phyloP scores from a whole-genome alignment of 192 early-diverging fungal species.

The Coemansia sp. region DNA sequence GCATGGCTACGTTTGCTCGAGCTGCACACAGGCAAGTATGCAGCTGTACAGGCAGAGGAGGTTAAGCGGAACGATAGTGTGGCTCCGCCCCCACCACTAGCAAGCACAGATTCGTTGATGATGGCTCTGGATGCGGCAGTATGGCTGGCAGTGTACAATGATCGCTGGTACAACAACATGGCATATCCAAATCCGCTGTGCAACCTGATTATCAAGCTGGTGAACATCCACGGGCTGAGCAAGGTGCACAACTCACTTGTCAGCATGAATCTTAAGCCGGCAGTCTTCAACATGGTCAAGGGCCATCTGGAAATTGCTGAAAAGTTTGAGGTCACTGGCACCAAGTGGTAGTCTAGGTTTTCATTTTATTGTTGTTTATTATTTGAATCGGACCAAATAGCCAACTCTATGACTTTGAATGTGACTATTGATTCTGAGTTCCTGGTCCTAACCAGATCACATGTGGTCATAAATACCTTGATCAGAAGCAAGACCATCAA shows the following conservation, averaged over 20 bases:
- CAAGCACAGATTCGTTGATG: conserved; percentile 62
- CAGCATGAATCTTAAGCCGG: conserved; percentile 79
- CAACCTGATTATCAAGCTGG: conserved; percentile 79
- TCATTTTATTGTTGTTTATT: conserved; percentile 1
- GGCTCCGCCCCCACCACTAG: conserved; percentile 13
- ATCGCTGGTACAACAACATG: conserved; percentile 89
- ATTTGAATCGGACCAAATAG: too few relatives aligned
- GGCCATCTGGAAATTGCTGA: conserved; percentile 67
- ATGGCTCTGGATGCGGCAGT: conserved; percentile 77
- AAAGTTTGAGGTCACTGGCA: conserved; percentile 69
- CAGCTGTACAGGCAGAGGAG: conserved; percentile 61
- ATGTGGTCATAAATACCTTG: too few relatives aligned
- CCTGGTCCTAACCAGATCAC: too few relatives aligned
- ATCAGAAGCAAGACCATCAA: too few relatives aligned
- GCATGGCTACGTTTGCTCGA: conserved; percentile 85
- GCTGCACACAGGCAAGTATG: conserved; percentile 59
- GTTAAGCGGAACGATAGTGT: conserved; percentile 24
- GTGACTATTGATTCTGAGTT: too few relatives aligned
- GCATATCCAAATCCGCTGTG: conserved; percentile 87
- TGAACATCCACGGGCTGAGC: conserved; percentile 80
- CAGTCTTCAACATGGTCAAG: conserved; percentile 74
- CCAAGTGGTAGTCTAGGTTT: conserved; percentile 54
- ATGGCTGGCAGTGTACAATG: conserved; percentile 80
- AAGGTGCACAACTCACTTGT: conserved; percentile 91
- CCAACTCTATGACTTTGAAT: too few relatives aligned